These are phyloP conservation scores for Cladobotryum protrusum DNA, from an alignment of 2,329 filamentous ascomycete genomes.

Conservation along the genomic window DNA sequence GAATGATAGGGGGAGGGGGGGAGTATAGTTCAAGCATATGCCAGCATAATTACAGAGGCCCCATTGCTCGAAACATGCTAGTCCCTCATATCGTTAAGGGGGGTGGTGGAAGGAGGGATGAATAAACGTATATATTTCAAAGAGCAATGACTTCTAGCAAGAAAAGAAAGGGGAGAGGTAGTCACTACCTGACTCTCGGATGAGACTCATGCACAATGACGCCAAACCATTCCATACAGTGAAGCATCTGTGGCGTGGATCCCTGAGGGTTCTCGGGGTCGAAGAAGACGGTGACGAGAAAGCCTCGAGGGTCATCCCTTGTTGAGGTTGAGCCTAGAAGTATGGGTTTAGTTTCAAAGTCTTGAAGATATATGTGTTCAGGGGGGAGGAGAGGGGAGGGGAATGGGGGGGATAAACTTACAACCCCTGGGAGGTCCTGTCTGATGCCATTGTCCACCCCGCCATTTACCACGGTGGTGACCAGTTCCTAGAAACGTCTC, in stretches of 20 bases:
- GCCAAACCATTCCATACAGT: conserved; percentile 21
- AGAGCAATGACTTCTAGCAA: no score
- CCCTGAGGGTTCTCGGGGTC: conserved; percentile 24
- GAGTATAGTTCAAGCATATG: no score
- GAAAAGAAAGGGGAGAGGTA: no score
- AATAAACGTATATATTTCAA: no score
- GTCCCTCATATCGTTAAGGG: no score
- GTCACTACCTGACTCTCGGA: no score
- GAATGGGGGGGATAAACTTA: conserved; percentile 15
- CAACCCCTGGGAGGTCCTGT: conserved; percentile 18
- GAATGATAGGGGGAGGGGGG: no score
- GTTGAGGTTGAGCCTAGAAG: conserved; percentile 19
- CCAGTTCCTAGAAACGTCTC: conserved; percentile 19
- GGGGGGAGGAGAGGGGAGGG: neutral
- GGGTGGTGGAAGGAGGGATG: no score
- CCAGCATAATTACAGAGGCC: no score
- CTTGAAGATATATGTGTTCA: neutral
- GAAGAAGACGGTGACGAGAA: conserved; percentile 28
- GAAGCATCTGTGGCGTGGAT: conserved; percentile 21
- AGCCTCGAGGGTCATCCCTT: conserved; percentile 23
- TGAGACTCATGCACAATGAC: conserved; percentile 20
- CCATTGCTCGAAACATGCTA: no score
- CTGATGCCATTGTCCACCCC: conserved; percentile 19
- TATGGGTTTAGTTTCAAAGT: neutral
- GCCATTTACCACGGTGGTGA: conserved; percentile 20